phyloP scores from a whole-genome alignment of 305 asterid species.

The Solanum hybrid region DNA sequence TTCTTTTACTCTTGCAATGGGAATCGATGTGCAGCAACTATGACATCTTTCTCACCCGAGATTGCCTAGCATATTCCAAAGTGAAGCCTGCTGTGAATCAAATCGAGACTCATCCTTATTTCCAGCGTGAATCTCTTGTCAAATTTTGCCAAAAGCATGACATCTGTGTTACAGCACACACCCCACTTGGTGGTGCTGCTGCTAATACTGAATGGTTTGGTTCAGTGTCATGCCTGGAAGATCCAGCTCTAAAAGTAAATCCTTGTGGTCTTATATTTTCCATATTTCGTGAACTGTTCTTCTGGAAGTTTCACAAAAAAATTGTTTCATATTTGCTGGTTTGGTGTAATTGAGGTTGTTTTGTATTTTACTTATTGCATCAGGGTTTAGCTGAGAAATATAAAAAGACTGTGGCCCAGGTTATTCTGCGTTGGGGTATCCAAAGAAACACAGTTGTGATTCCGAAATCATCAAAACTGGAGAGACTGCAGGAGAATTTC shows the following conservation, averaged over 20 bases:
- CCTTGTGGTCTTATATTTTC: not conserved
- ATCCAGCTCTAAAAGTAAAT: slow-evolving; percentile 43
- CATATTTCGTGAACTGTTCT: not conserved
- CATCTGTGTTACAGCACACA: slow-evolving; percentile 59
- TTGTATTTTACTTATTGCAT: not conserved
- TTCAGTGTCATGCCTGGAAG: slow-evolving; percentile 56
- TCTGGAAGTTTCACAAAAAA: not conserved
- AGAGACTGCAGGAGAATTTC: slow-evolving; percentile 49
- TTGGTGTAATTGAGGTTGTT: not conserved
- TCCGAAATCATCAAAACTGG: slow-evolving; percentile 57
- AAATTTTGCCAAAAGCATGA: slow-evolving; percentile 70
- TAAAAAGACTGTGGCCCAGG: slow-evolving; percentile 53
- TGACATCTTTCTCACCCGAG: slow-evolving; percentile 55
- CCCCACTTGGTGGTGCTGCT: slow-evolving; percentile 64
- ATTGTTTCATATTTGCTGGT: not conserved
- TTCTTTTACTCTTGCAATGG: not conserved
- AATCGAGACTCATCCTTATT: slow-evolving; percentile 67
- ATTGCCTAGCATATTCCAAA: slow-evolving; percentile 56
- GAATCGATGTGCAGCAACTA: slow-evolving; percentile 46
- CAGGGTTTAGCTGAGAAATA: slow-evolving; percentile 57
- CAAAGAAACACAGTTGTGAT: slow-evolving; percentile 49
- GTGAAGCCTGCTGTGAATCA: slow-evolving; percentile 69
- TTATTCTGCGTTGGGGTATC: slow-evolving; percentile 62
- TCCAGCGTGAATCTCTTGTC: slow-evolving; percentile 63
- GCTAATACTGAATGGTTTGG: slow-evolving; percentile 63